Percentiles rank a stretch among this genome's conserved stretches.
Evolutionary conservation across 2,329 filamentous ascomycete species (phyloP).

Genomic region (Phoma sp.): DNA sequence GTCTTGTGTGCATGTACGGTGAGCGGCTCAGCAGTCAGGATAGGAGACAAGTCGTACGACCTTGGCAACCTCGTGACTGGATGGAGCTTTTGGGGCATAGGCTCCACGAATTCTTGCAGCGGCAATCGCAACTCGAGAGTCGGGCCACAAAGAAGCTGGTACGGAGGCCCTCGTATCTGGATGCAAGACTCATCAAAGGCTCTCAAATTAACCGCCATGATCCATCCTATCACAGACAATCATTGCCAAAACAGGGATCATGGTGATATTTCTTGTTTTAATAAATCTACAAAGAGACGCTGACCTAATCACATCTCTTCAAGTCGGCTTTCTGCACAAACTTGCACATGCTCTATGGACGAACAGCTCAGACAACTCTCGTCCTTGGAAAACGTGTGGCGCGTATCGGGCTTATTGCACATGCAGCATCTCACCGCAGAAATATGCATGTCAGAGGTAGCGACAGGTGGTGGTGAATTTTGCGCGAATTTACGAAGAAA

Average conservation of each 20-base stretch:
- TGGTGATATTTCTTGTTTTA: too few species aligned
- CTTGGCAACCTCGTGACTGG: background rate
- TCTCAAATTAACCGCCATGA: background rate
- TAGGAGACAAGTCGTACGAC: constrained; percentile 2
- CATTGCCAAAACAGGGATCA: too few species aligned
- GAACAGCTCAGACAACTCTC: background rate
- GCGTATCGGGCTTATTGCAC: background rate
- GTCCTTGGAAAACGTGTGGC: background rate
- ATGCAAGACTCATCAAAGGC: background rate
- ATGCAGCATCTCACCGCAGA: constrained; percentile 20
- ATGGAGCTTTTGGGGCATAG: background rate
- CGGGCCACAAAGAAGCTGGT: background rate
- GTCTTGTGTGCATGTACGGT: background rate
- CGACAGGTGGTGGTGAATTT: constrained; percentile 27
- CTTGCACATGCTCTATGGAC: background rate
- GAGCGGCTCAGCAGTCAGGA: background rate
- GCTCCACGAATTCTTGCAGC: constrained; percentile 3
- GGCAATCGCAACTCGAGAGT: background rate
- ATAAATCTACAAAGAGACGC: too few species aligned
- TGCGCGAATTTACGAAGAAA: constrained; percentile 41
- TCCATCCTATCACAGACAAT: too few species aligned
- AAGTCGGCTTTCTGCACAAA: background rate
- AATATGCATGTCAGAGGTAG: constrained; percentile 46
- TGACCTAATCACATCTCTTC: background rate
- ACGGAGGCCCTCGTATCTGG: background rate